phyloP scores from a whole-genome alignment of 768 basidiomycete species.

The Boletus tomentosulus region DNA sequence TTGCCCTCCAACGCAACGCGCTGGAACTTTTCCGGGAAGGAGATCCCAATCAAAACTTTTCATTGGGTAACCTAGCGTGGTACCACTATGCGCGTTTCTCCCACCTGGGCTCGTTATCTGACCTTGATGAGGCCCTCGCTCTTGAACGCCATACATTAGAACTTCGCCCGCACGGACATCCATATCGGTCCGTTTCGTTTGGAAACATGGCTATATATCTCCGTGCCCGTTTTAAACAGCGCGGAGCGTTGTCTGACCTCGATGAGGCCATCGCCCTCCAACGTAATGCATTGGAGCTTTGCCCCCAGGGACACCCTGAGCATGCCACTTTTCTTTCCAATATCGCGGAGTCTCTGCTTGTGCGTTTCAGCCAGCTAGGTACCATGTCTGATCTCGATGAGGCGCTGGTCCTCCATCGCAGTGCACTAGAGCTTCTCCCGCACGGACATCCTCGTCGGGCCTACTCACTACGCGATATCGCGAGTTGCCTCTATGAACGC shows the following conservation, averaged over 20 bases:
- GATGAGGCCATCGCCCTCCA: conserved; percentile 1
- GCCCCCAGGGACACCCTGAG: conserved; percentile 1
- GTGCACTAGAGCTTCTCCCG: neutral
- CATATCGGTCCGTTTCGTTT: neutral
- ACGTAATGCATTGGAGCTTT: neutral
- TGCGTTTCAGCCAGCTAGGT: neutral
- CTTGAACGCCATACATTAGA: too few relatives aligned
- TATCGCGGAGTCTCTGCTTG: conserved; percentile 13
- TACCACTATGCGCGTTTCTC: too few relatives aligned
- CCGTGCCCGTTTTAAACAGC: neutral
- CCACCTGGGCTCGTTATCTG: too few relatives aligned
- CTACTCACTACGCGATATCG: neutral
- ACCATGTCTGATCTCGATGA: conserved; percentile 10
- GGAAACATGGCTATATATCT: neutral
- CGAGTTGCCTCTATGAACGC: neutral
- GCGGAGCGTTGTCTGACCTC: neutral
- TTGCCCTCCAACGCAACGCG: neutral
- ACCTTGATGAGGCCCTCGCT: too few relatives aligned
- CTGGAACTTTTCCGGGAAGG: neutral
- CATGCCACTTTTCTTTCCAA: conserved; percentile 4
- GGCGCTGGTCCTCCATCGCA: conserved; percentile 12
- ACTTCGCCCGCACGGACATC: neutral
- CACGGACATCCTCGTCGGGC: neutral
- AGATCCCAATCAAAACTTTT: neutral
- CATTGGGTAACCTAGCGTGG: neutral